Evolutionary conservation across 805 yeast genomes (phyloP).

Genomic region (Ogataea zsoltii): DNA sequence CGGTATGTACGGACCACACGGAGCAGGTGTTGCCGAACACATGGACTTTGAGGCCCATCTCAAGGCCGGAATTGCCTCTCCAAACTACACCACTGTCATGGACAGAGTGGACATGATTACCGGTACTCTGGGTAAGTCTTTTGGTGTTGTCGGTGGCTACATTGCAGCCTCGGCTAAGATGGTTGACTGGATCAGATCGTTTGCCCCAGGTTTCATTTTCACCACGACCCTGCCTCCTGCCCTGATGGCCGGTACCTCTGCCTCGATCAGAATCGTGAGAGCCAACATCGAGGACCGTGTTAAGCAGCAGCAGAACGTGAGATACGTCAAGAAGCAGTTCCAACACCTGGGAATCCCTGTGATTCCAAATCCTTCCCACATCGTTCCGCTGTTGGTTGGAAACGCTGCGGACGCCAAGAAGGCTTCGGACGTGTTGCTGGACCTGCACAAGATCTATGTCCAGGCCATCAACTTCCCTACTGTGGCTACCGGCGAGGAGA

Average conservation of each 20-base stretch:
- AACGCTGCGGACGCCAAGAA: constrained; percentile 89
- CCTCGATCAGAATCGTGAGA: constrained; percentile 85
- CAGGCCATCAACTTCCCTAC: constrained; percentile 99
- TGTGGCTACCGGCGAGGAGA: constrained; percentile 92
- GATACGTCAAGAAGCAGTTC: constrained; percentile 77
- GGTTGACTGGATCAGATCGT: constrained; percentile 94
- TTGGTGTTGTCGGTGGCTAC: constrained; percentile 97
- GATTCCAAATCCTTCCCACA: constrained; percentile 96
- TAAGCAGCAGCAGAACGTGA: constrained; percentile 80
- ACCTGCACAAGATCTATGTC: constrained; percentile 85
- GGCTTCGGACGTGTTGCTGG: constrained; percentile 87
- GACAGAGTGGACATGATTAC: constrained; percentile 94
- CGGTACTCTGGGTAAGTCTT: constrained; percentile 96
- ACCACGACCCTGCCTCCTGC: constrained; percentile 98
- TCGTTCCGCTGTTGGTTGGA: constrained; percentile 93
- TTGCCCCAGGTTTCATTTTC: constrained; percentile 96
- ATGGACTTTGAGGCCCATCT: constrained; percentile 84
- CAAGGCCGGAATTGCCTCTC: constrained; percentile 58
- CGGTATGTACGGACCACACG: constrained; percentile 98
- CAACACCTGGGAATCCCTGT: constrained; percentile 83
- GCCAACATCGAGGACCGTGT: constrained; percentile 74
- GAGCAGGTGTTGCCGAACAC: constrained; percentile 99
- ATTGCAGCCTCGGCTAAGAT: constrained; percentile 83
- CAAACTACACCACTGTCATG: constrained; percentile 62
- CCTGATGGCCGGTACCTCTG: constrained; percentile 90